These are phyloP conservation scores for Zelopaecilomyces penicillatus DNA, from an alignment of 2,329 filamentous ascomycete genomes.

Conservation along the genomic window DNA sequence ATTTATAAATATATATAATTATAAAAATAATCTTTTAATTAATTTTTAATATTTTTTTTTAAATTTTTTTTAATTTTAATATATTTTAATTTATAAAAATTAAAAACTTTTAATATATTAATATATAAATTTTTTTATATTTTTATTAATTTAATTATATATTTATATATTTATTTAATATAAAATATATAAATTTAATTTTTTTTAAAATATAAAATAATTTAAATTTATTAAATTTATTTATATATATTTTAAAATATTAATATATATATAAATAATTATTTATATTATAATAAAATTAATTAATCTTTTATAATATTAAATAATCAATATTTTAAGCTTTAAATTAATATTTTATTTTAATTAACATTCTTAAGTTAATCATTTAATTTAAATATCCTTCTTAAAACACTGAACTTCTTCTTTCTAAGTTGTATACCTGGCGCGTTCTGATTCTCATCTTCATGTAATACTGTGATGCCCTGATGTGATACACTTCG, in stretches of 20 bases:
- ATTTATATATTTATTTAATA: neutral
- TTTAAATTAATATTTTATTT: neutral
- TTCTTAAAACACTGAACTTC: constrained; percentile 6
- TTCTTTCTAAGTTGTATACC: constrained; percentile 6
- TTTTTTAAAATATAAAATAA: neutral
- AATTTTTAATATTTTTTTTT: neutral
- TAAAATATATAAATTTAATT: neutral
- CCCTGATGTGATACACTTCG: constrained; percentile 1
- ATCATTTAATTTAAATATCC: constrained; percentile 7
- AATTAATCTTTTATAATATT: neutral
- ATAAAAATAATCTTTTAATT: neutral
- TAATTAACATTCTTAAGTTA: neutral
- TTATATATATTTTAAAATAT: neutral
- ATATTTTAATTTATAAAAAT: neutral
- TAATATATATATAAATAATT: neutral
- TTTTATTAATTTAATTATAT: neutral
- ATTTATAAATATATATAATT: neutral
- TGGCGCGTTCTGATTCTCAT: neutral
- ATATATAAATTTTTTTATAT: neutral
- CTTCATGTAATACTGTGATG: neutral
- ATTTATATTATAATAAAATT: neutral
- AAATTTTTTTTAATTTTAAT: constrained; percentile 2
- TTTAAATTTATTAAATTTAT: neutral
- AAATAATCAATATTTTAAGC: neutral
- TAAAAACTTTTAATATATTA: constrained; percentile 1